phyloP scores from a whole-genome alignment of 768 basidiomycete genomes.

The Albatrellus ellisii region DNA sequence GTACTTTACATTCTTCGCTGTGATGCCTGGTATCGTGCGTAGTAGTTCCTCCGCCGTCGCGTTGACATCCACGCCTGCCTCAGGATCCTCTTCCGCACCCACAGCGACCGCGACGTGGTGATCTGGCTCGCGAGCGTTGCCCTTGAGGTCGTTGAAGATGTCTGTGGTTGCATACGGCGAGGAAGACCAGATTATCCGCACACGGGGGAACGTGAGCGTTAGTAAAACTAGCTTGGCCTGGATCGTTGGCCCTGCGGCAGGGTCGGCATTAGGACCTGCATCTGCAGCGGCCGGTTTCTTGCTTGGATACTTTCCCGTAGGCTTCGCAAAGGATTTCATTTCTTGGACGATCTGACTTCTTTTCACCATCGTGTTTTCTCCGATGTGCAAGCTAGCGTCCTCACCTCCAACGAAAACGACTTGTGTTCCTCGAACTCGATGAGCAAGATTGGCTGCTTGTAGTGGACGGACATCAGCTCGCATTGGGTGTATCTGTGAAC shows the following conservation, averaged over 20 bases:
- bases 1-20: constrained; percentile 71
- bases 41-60: constrained; percentile 73
- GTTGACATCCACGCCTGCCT: constrained; percentile 57
- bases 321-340: constrained; percentile 54
- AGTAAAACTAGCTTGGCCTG: constrained; percentile 92
- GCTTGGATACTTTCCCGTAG: constrained; percentile 38
- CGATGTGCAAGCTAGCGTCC: constrained; percentile 9
- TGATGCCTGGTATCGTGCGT: constrained; percentile 72
- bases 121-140: constrained; percentile 70
- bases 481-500: constrained; percentile 81
- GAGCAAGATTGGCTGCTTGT: constrained; percentile 84
- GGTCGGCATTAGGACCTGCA: constrained; percentile 9
- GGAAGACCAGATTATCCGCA: constrained; percentile 95
- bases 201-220: constrained; percentile 77
- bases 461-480: constrained; percentile 92
- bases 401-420: constrained; percentile 79
- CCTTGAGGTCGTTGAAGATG: constrained; percentile 88
- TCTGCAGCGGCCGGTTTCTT: constrained; percentile 35
- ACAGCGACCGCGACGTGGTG: constrained; percentile 59
- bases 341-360: constrained; percentile 44
- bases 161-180: constrained; percentile 87
- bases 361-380: neutral
- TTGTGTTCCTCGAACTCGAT: constrained; percentile 99
- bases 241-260: constrained; percentile 38
- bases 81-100: constrained; percentile 68